Evolutionary conservation across 1,284 basidiomycete species (phyloP).

Genomic region (Schizopora paradoxa): DNA sequence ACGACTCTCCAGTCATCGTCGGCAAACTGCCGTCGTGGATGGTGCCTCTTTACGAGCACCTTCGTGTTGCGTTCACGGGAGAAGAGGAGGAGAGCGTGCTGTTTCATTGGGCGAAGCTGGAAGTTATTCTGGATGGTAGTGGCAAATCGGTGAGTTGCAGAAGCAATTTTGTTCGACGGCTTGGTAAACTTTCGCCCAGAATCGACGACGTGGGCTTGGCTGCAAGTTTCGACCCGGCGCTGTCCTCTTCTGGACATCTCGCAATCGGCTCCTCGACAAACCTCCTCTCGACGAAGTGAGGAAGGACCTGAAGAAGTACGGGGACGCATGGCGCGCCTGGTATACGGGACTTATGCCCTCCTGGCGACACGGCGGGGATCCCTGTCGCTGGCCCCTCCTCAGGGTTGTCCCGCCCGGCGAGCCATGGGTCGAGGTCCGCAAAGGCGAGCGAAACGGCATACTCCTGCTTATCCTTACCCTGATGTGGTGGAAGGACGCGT

Average conservation of each 20-base stretch:
- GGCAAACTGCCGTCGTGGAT: no score
- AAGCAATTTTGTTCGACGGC: no score
- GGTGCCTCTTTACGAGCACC: no score
- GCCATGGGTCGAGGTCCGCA: background rate
- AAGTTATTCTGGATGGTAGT: no score
- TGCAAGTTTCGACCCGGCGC: background rate
- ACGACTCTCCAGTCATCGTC: no score
- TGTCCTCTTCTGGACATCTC: background rate
- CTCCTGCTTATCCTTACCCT: background rate
- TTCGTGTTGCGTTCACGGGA: no score
- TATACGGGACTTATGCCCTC: background rate
- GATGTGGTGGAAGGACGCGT: background rate
- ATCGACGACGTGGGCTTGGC: no score
- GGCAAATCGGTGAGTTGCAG: no score
- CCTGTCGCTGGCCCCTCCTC: background rate
- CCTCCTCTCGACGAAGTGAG: background rate
- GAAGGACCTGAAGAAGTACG: background rate
- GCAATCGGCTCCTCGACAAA: background rate
- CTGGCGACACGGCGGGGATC: background rate
- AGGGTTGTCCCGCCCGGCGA: background rate
- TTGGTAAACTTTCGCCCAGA: no score
- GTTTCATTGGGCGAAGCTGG: no score
- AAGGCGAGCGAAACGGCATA: background rate
- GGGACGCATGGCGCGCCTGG: background rate
- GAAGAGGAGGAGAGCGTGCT: no score